phyloP scores from a whole-genome alignment of 495 filamentous ascomycete species.

The Chaetomidium leptoderma region DNA sequence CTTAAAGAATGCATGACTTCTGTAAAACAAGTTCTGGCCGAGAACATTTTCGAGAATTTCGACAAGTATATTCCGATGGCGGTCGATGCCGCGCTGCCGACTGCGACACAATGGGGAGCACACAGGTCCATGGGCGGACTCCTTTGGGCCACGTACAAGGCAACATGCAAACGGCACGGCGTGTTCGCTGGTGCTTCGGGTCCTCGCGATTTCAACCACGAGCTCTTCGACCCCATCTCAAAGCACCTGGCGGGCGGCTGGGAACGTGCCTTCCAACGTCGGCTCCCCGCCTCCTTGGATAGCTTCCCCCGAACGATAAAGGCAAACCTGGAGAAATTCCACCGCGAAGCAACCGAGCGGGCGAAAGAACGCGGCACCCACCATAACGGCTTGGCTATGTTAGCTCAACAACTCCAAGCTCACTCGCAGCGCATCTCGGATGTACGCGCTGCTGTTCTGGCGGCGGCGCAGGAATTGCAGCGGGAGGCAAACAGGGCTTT shows the following conservation, averaged over 20 bases:
- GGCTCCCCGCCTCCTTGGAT: slow-evolving; percentile 25
- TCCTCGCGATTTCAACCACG: slow-evolving; percentile 47
- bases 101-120: slow-evolving; percentile 49
- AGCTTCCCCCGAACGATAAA: slow-evolving; percentile 12
- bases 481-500: slow-evolving; percentile 56
- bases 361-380: slow-evolving; percentile 20
- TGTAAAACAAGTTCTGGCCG: slow-evolving; percentile 38
- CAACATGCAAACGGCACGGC: slow-evolving; percentile 49
- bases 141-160: slow-evolving; percentile 57
- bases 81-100: slow-evolving; percentile 35
- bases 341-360: slow-evolving; percentile 32
- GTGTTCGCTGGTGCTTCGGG: slow-evolving; percentile 35
- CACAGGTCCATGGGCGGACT: slow-evolving; percentile 46
- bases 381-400: slow-evolving; percentile 25
- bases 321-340: slow-evolving; percentile 34
- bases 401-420: slow-evolving; percentile 39
- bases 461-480: slow-evolving; percentile 43
- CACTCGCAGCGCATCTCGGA: slow-evolving; percentile 35
- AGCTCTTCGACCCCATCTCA: slow-evolving; percentile 51
- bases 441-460: slow-evolving; percentile 29
- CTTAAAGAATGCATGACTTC: slow-evolving; percentile 32
- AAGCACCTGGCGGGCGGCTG: slow-evolving; percentile 50
- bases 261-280: slow-evolving; percentile 52
- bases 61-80: slow-evolving; percentile 35
- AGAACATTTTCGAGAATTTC: slow-evolving; percentile 47